Conservation (phyloP, 345 rosid species). For the Bretschneidera sinensis region DNA sequence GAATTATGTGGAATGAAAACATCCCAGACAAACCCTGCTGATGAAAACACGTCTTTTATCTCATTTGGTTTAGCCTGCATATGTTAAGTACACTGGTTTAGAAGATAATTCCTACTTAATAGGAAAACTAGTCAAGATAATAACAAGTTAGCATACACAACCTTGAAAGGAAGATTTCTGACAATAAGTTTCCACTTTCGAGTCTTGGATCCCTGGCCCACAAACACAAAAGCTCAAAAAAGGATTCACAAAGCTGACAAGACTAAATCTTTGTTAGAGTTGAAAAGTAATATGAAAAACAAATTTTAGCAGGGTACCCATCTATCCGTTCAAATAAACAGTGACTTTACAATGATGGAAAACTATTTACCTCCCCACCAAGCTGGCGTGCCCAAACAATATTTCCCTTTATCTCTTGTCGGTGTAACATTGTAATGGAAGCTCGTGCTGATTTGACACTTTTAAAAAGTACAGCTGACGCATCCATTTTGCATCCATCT, state of each 20-base stretch:
- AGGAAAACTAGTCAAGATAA: constrained; percentile 9
- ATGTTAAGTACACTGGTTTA: constrained; percentile 11
- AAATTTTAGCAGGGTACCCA: too few relatives aligned
- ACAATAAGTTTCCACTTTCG: constrained; percentile 92
- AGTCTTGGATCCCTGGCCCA: constrained; percentile 82
- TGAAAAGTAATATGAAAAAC: not conserved
- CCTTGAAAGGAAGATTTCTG: constrained; percentile 94
- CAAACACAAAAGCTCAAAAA: constrained; percentile 4
- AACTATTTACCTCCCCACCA: constrained; percentile 82
- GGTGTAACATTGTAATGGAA: constrained; percentile 59
- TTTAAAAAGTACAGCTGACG: constrained; percentile 77
- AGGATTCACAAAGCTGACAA: not conserved
- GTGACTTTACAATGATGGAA: not conserved
- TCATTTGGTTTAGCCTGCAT: constrained; percentile 68
- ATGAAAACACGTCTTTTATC: constrained; percentile 55
- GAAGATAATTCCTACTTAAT: constrained; percentile 6
- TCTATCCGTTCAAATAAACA: too few relatives aligned
- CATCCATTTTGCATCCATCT: constrained; percentile 86
- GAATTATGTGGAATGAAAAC: constrained; percentile 65
- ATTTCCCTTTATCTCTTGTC: constrained; percentile 58
- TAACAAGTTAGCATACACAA: constrained; percentile 20
- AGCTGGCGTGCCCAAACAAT: constrained; percentile 92
- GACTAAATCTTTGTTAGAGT: not conserved
- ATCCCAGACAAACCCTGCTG: constrained; percentile 93
- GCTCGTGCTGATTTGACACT: constrained; percentile 79